Percentiles rank a stretch among this genome's conserved stretches.
Conservation (phyloP, 495 filamentous ascomycete species). For the Aspergillus haitiensis region DNA sequence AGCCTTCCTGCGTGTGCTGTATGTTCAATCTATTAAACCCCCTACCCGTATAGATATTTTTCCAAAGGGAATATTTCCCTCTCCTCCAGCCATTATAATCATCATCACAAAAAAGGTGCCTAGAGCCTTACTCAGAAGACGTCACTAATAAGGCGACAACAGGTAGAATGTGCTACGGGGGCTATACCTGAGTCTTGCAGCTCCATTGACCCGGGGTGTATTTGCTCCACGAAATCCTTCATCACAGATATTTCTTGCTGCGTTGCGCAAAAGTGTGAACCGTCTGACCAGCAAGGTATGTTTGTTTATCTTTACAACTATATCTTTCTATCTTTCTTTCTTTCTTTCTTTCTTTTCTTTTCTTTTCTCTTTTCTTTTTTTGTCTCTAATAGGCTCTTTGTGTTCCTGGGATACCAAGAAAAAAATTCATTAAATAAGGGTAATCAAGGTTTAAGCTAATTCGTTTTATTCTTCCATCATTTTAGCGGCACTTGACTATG, state of each 20-base stretch:
- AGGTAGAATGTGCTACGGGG: constrained; percentile 56
- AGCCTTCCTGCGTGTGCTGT: constrained; percentile 54
- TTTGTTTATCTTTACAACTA: constrained; percentile 4
- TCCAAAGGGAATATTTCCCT: not conserved
- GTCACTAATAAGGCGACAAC: constrained; percentile 12
- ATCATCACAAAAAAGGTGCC: no score
- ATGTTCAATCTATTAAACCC: constrained; percentile 18
- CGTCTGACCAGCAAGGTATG: constrained; percentile 57
- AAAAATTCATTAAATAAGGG: no score
- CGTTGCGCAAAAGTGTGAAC: constrained; percentile 54
- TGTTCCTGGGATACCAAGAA: not conserved
- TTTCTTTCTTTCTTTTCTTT: not conserved
- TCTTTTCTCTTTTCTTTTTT: not conserved
- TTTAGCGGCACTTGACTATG: constrained; percentile 52
- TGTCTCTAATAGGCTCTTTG: not conserved
- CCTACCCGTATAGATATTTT: not conserved
- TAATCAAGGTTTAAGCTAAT: no score
- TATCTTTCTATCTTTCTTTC: not conserved
- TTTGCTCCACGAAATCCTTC: constrained; percentile 62
- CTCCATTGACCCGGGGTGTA: constrained; percentile 59
- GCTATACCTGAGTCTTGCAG: constrained; percentile 54
- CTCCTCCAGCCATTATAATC: not conserved
- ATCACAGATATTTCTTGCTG: constrained; percentile 67
- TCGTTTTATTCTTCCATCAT: not conserved
- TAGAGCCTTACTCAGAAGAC: not conserved